These are phyloP conservation scores for Lasiosphaeria ovina DNA, from an alignment of 495 filamentous ascomycete species.

Conservation along the genomic window DNA sequence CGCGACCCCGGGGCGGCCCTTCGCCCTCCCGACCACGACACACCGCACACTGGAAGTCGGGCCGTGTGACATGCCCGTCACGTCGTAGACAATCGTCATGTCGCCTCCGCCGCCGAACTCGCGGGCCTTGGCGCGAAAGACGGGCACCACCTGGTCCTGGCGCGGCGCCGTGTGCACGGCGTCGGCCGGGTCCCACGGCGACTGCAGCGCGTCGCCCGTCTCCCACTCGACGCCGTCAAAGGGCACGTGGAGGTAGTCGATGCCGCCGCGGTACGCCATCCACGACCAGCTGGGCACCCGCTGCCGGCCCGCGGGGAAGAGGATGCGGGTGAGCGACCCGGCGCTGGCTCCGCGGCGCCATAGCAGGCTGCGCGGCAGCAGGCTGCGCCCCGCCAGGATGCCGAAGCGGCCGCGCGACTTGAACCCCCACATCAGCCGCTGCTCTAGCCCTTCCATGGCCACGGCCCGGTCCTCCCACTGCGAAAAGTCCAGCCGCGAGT, in stretches of 20 bases:
- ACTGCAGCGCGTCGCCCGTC: neutral
- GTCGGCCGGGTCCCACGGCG: neutral
- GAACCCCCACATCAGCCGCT: conserved; percentile 25
- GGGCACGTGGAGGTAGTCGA: conserved; percentile 22
- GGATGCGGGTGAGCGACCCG: neutral
- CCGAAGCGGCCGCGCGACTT: conserved; percentile 23
- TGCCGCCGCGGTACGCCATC: conserved; percentile 30
- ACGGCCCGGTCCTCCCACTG: conserved; percentile 26
- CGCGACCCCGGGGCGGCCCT: neutral
- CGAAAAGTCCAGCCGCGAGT: conserved; percentile 33
- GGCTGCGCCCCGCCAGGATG: conserved; percentile 17
- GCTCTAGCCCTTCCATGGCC: conserved; percentile 33
- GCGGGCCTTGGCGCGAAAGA: neutral
- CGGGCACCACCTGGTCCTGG: neutral
- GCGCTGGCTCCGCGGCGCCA: conserved; percentile 17
- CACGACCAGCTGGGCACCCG: conserved; percentile 27
- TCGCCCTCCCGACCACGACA: conserved; percentile 13
- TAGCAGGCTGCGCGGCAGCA: conserved; percentile 24
- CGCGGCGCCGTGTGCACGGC: neutral
- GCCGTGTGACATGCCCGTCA: conserved; percentile 3
- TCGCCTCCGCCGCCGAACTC: neutral
- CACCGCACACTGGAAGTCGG: neutral
- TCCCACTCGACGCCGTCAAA: conserved; percentile 24
- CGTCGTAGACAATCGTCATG: conserved; percentile 11
- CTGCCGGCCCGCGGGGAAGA: conserved; percentile 6